Base-by-base conservation (phyloP, 169 alveolate genomes). In the Cryptosporidium sp. region DNA sequence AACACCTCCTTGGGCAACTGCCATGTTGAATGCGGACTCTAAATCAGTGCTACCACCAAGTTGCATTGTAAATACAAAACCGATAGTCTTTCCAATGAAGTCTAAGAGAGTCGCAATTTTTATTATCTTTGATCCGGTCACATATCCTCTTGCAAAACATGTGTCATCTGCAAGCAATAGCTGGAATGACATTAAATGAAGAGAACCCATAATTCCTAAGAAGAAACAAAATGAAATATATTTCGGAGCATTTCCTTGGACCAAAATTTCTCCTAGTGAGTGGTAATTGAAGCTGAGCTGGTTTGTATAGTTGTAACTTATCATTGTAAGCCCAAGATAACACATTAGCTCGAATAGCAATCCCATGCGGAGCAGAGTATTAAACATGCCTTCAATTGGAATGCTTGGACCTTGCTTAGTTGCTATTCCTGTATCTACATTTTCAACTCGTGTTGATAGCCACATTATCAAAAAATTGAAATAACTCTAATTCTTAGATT, bases 81-180 rank as follows among this genome's bases (percentile, higher is more conserved):
- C 96, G 93, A 96, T 92, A 42, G 97, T 94, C 68, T 97, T 93
- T 94, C 98, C 96, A 85, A 95, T 84, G 45, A 97, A 85, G 84
- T 96, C 98, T 70, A 96, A 91, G 85, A 96, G 95, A n/a, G 98
- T 94, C 26, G 98, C 98, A 60, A 96, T 84, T 67, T 97, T 92
- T 61, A 96, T 86, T 53, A 96, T 95, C 92, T 96, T 96, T 72
- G 97, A 95, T 29, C 98, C 98, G 23, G 98, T 95, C 70, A 97
- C 96, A 92, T 96, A 96, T 37, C 98, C 98, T 91, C 98, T 93
- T 68, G 98, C 98, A 97, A 97, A 96, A 89, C 97, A 95, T 31
- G 98, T 95, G 71, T 96, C 98, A 73, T 96, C 98, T 16, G 98
- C 98, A 23, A 96, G 93, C 56, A 96, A 93, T 33, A 95, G 95